Evolutionary conservation across 176 grass and related monocot species (phyloP), one percentile per base, ranked within the genome.

Genomic region (Juncus effusus): DNA sequence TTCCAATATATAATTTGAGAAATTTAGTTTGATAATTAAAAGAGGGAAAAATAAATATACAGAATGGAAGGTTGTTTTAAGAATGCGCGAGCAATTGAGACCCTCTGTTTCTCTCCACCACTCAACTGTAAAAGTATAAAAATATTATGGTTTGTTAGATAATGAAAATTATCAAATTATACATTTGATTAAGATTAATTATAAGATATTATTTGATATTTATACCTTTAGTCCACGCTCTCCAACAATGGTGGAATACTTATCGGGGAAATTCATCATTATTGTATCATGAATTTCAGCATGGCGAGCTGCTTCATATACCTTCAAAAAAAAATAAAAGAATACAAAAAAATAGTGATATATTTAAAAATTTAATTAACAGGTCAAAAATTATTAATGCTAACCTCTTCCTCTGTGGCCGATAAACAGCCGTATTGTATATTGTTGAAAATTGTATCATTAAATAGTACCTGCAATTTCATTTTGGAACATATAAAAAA

Each of bases 11-110:
- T 63, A 36, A 11, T 58, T 51, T 75, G 72, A 28, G 19, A 75
- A 6, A 80, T 84, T 38, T 67, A 3, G 40, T 9, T 16, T 5
- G 50, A 5, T 69, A 54, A 44, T 7, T 57, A 60, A 68, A 74
- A 38, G 28, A 2, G 76, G 73, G 60, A 19, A 13, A n/a, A n/a
- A n/a, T n/a, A n/a, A n/a, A 10, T 40, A 86, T 76, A 92, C 94
- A 99, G 63, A 87, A 99, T 99, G 64, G 88, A 84, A 77, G 88
- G 94, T 36, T 86, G 85, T 72, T 89, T 99, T 80, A 99, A 86
- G 78, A 99, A 99, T 78, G 90, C 94, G 78, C 94, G 94, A 66
- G 94, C 94, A 67, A 99, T 90, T 6, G 94, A 93, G 66, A 99
- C 88, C 42, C 94, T 86, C 57, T 99, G 94, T 78, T 99, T 99